Conservation (phyloP, 768 basidiomycete species). For the Crucibulum laeve region DNA sequence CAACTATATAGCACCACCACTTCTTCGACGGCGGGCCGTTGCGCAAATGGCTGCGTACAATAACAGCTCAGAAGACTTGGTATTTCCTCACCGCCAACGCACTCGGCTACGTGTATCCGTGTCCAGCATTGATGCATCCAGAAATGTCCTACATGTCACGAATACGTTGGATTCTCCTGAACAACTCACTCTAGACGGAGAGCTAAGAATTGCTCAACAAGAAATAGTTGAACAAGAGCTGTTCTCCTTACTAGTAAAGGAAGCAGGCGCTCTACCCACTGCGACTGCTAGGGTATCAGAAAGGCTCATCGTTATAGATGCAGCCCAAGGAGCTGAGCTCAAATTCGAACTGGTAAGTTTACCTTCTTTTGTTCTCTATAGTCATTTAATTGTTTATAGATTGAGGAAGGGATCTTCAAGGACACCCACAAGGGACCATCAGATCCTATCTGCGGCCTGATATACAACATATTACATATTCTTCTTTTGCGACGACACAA, state of each 20-base stretch:
- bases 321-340: slow-evolving; percentile 66
- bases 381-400: neutral
- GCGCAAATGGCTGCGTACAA: slow-evolving; percentile 58
- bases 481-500: slow-evolving; percentile 62
- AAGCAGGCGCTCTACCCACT: slow-evolving; percentile 73
- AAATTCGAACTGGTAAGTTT: slow-evolving; percentile 62
- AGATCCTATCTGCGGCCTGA: slow-evolving; percentile 52
- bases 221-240: slow-evolving; percentile 82
- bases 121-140: slow-evolving; percentile 25
- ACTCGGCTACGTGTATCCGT: slow-evolving; percentile 63
- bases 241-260: slow-evolving; percentile 66
- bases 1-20: slow-evolving; percentile 47
- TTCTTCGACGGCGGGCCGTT: slow-evolving; percentile 66
- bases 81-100: slow-evolving; percentile 62
- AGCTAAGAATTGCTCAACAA: slow-evolving; percentile 55
- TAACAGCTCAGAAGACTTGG: slow-evolving; percentile 35
- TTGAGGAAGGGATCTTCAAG: neutral
- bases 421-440: neutral
- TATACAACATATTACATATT: slow-evolving; percentile 59
- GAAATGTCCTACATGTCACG: slow-evolving; percentile 24
- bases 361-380: neutral
- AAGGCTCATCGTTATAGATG: slow-evolving; percentile 69
- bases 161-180: slow-evolving; percentile 30
- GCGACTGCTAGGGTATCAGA: slow-evolving; percentile 78
- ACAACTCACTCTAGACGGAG: slow-evolving; percentile 39